Conservation (phyloP, 179 eudicot species). For the Actinidia polygama region DNA sequence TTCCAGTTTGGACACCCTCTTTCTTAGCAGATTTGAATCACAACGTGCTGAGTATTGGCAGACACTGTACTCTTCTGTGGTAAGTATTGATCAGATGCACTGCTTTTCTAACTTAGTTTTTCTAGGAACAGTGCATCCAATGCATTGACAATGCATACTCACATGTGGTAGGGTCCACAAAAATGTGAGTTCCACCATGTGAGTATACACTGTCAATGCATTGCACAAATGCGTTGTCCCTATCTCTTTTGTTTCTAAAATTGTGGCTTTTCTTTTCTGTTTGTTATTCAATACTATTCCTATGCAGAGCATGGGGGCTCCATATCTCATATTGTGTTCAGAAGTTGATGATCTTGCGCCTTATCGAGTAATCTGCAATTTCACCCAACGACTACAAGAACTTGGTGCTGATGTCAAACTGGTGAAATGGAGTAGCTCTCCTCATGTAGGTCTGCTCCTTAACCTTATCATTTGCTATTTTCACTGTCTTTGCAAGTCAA, state of each 20-base stretch:
- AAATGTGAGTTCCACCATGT: no score
- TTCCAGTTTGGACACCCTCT: constrained; percentile 78
- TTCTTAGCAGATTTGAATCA: constrained; percentile 81
- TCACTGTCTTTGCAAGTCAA: background rate
- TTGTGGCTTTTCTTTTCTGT: constrained; percentile 5
- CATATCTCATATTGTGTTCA: constrained; percentile 89
- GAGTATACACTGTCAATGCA: no score
- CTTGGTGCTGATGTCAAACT: constrained; percentile 86
- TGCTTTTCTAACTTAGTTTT: background rate
- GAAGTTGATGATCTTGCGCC: constrained; percentile 97
- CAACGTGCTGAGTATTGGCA: constrained; percentile 99
- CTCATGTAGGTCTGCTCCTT: constrained; percentile 80
- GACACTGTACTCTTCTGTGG: constrained; percentile 86
- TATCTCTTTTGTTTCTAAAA: no score
- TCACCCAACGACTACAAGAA: constrained; percentile 63
- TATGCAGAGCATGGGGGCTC: constrained; percentile 76
- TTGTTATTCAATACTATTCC: background rate
- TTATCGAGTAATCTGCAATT: constrained; percentile 64
- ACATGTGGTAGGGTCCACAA: no score
- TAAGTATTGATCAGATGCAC: constrained; percentile 42
- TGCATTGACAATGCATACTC: no score
- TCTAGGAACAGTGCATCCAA: no score
- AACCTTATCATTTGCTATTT: constrained; percentile 9
- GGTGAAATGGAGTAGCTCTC: constrained; percentile 88
- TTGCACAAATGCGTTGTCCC: no score